These are phyloP conservation scores for Periconia sp. DNA, from an alignment of 2,329 filamentous ascomycete genomes.

Conservation along the genomic window DNA sequence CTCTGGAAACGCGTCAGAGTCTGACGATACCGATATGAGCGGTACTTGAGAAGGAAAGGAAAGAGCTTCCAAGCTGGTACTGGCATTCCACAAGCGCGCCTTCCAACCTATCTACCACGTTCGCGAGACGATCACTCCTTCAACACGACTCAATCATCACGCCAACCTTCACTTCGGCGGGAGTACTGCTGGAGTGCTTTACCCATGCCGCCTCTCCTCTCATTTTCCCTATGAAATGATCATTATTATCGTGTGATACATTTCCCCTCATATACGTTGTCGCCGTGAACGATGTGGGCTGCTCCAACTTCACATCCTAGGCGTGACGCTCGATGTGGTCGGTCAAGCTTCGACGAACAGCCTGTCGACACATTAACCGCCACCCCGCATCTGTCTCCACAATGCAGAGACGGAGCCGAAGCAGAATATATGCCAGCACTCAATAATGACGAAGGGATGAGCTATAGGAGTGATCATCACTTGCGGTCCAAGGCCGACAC, in stretches of 20 bases:
- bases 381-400: slow-evolving; percentile 7
- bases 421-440: neutral
- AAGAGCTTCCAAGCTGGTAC: neutral
- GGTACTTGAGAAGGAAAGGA: slow-evolving; percentile 9
- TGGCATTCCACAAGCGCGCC: neutral
- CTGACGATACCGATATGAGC: slow-evolving; percentile 12
- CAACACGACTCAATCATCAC: neutral
- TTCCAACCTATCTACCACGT: neutral
- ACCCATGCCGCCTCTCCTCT: neutral
- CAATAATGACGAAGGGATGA: neutral
- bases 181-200: neutral
- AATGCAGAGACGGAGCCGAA: slow-evolving; percentile 4
- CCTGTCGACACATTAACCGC: slow-evolving; percentile 3
- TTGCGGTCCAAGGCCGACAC: slow-evolving; percentile 6
- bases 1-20: neutral
- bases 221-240: neutral
- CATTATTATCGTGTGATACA: neutral
- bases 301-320: neutral
- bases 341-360: slow-evolving; percentile 9
- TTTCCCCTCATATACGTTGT: neutral
- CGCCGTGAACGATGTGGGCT: neutral
- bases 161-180: neutral
- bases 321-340: neutral
- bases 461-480: neutral
- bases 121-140: neutral